Base-by-base conservation (phyloP, 345 rosid species). In the Noccaea bulbosa region DNA sequence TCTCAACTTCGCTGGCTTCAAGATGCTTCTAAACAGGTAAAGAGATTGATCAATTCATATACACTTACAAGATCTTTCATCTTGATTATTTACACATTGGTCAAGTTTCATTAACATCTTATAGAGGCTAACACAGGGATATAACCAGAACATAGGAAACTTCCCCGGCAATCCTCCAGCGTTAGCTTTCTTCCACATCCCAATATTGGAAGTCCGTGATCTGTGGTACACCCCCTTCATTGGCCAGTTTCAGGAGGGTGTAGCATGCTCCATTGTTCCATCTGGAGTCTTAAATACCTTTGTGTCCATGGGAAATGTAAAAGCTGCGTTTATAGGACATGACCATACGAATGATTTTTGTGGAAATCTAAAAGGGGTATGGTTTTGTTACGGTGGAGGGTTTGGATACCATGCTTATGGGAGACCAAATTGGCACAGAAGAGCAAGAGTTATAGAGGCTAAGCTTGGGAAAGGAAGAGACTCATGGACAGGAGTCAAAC, bases 371-470 rank as follows among this genome's bases (percentile, higher is more conserved):
- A 73, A 83, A 22, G 92, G 93, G 30, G 66, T 93, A 68, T 88
- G 97, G 97, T 86, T 90, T 74, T 93, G 98, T 78, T 88, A 93
- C 8, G 96, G 98, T 20, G 97, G 98, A 77, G 98, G 98, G 38
- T 84, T 86, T 65, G 98, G 97, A 71, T 93, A 93, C 78, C 98
- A 90, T 24, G 98, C 84, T 9, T 93, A 90, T 58, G 98, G 97
- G 48, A 87, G 55, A 53, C 80, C 83, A 3, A 87, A 90, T 24
- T 90, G 88, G 93, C 72, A 79, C 2, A 80, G 98, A 70, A 84
- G 98, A 82, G 93, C 71, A 10, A 88, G 96, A 77, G 78, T 90
- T 45, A 81, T 93, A 45, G 62, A 75, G 71, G 90, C 86, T 8
- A 87, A 90, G 74, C 96, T 90, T 2, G 79, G 77, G 65, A 84